Evolutionary conservation across 768 basidiomycete species (phyloP).

Genomic region (Boletus eberwhitei): DNA sequence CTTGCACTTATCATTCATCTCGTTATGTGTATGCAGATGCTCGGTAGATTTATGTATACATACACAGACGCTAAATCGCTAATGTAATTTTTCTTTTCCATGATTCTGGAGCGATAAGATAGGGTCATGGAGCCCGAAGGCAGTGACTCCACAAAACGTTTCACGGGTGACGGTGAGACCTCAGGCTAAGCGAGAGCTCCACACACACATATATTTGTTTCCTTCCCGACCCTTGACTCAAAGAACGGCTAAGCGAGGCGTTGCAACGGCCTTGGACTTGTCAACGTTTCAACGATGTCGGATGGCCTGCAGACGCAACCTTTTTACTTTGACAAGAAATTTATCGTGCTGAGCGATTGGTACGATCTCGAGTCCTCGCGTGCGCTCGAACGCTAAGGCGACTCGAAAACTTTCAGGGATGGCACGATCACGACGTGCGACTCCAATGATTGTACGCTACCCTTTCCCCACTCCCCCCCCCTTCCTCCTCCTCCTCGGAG

Average conservation of each 20-base stretch:
- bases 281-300: conserved; percentile 12
- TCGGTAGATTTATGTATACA: conserved; percentile 5
- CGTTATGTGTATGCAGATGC: background rate
- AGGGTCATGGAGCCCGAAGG: background rate
- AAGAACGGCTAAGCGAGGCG: background rate
- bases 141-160: conserved; percentile 18
- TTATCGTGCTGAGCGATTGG: conserved; percentile 91
- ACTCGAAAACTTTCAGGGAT: conserved; percentile 52
- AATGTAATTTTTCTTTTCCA: background rate
- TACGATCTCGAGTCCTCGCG: conserved; percentile 34
- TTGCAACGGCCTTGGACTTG: background rate
- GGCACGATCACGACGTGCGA: conserved; percentile 92
- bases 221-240: background rate
- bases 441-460: conserved; percentile 82
- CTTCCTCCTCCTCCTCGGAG: background rate
- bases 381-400: background rate
- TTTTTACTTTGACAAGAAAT: conserved; percentile 59
- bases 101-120: conserved; percentile 21
- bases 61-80: background rate
- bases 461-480: too few species aligned
- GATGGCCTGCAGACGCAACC: conserved; percentile 12
- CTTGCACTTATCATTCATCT: conserved; percentile 14
- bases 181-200: background rate
- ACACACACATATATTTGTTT: background rate
- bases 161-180: background rate